Conservation (phyloP, 805 yeast genomes). For the Candida khao-thaluensis region DNA sequence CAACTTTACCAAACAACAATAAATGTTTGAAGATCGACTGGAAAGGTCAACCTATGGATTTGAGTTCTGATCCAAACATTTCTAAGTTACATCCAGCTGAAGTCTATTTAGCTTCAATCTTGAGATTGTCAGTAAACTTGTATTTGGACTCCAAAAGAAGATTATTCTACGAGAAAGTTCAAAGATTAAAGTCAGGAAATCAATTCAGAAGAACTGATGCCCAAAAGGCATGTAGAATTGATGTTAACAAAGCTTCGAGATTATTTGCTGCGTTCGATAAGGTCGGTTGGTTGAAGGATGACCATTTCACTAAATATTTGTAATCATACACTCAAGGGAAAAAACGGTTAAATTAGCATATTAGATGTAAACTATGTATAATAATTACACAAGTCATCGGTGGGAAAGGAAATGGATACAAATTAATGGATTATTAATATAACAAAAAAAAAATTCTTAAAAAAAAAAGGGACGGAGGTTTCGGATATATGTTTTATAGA, state of each 20-base stretch:
- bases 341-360: constrained; percentile 1
- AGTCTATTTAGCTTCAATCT: constrained; percentile 76
- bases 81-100: constrained; percentile 88
- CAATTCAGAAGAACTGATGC: constrained; percentile 97
- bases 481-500: constrained; percentile 7
- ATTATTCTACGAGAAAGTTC: constrained; percentile 84
- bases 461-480: constrained; percentile 4
- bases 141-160: constrained; percentile 70
- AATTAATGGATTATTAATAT: constrained; percentile 3
- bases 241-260: constrained; percentile 93
- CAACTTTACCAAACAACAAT: constrained; percentile 61
- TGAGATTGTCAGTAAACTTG: constrained; percentile 83
- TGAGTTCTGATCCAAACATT: constrained; percentile 71
- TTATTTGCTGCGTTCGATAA: constrained; percentile 86
- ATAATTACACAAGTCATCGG: background rate
- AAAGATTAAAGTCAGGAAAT: constrained; percentile 61
- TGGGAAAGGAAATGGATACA: constrained; percentile 7
- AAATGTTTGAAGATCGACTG: constrained; percentile 87
- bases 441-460: background rate
- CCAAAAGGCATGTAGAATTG: constrained; percentile 95
- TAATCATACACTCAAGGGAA: background rate
- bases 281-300: constrained; percentile 89
- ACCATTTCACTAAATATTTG: constrained; percentile 47
- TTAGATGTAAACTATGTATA: constrained; percentile 4
- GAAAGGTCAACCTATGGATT: constrained; percentile 98